Base-by-base conservation (phyloP, 2,329 filamentous ascomycete species). In the Leptographium procerum region DNA sequence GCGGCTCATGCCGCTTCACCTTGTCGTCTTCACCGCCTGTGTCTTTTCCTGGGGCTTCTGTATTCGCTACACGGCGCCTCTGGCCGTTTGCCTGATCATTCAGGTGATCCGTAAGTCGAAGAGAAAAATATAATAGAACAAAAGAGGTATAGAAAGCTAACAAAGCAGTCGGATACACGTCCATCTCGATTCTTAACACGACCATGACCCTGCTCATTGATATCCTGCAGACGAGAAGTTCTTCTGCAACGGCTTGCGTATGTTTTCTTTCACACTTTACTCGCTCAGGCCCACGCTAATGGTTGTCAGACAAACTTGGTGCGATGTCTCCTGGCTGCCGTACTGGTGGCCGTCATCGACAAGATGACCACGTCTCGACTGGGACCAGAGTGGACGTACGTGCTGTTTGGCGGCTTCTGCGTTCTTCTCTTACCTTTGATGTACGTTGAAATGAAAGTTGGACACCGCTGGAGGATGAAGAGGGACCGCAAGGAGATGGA, bases 161-260 rank as follows among this genome's bases (percentile, higher is more conserved):
- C 13, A 6, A 10, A 5, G 2, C 24, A 60, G 66, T 68, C 51
- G 68, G 68, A 22, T 69, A 64, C 55, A 66, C 65, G 1, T 68
- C 66, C 0, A 69, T 70, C 10, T 59, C 66, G 13, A 66, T 70
- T 4, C 64, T 70, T 4, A 70, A 69, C 58, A 65, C 66, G 0
- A 70, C 68, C 0, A 68, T 68, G 63, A 70, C 68, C 1, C 57
- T 70, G 19, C 66, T 69, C 63, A 68, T 70, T 52, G 67, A 70
- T 34, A 65, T 70, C 6, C 14, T 70, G 6, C 64, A 69, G 45
- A 59, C 61, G 1, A 64, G 63, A 16, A 69, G 68, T 57, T 69
- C 68, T 1, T 62, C 64, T 1, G 67, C 64, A 1, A 69, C 65
- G 1, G 68, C 68, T 0, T 69, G 61, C 40, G 59, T 60, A 56